Evolutionary conservation across 2,329 filamentous ascomycete species (phyloP).

Genomic region (Nemania abortiva): DNA sequence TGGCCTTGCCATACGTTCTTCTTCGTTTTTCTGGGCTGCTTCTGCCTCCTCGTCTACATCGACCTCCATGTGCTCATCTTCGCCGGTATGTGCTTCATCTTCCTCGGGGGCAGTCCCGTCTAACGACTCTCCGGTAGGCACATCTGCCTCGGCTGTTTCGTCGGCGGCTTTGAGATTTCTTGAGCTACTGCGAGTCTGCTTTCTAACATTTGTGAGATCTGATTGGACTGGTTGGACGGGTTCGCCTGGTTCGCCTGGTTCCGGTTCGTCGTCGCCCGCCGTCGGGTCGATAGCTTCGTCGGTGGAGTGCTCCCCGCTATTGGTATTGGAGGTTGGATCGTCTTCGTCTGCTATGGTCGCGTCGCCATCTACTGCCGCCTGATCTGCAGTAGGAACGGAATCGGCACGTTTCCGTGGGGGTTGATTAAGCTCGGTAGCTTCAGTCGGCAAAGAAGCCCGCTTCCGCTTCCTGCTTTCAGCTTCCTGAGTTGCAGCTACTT

Average conservation of each 20-base stretch:
- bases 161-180: slow-evolving; percentile 51
- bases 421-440: slow-evolving; percentile 42
- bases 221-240: slow-evolving; percentile 42
- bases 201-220: slow-evolving; percentile 44
- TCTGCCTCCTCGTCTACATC: slow-evolving; percentile 72
- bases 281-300: slow-evolving; percentile 48
- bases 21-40: slow-evolving; percentile 69
- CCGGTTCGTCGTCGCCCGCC: slow-evolving; percentile 41
- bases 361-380: slow-evolving; percentile 50
- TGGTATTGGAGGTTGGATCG: slow-evolving; percentile 47
- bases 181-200: slow-evolving; percentile 53
- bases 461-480: slow-evolving; percentile 53
- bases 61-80: slow-evolving; percentile 65
- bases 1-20: slow-evolving; percentile 67
- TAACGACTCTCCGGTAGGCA: slow-evolving; percentile 49
- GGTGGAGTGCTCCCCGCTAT: slow-evolving; percentile 51
- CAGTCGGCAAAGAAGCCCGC: slow-evolving; percentile 48
- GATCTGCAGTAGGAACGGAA: slow-evolving; percentile 43
- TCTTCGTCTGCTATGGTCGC: slow-evolving; percentile 53
- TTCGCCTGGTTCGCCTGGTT: slow-evolving; percentile 41
- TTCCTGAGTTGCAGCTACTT: slow-evolving; percentile 50
- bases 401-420: slow-evolving; percentile 47
- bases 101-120: slow-evolving; percentile 54
- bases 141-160: slow-evolving; percentile 39
- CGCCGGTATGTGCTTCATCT: slow-evolving; percentile 62